phyloP scores from a whole-genome alignment of 768 basidiomycete genomes.

The Tylopilus felleus region DNA sequence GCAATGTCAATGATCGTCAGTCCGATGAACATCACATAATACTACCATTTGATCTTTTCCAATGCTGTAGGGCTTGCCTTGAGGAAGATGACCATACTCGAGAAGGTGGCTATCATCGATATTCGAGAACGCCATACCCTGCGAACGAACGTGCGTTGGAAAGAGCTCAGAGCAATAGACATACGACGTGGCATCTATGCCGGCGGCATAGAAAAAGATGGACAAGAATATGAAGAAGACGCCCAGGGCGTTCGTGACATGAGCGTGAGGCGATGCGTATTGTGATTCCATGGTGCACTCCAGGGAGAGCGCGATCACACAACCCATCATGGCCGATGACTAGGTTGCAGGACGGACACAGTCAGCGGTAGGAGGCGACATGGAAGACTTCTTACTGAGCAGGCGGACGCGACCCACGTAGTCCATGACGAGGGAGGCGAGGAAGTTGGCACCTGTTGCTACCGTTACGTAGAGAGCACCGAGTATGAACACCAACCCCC shows the following conservation, averaged over 20 bases:
- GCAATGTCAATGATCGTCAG: no score
- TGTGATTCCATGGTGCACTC: not conserved
- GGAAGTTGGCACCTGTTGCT: not conserved
- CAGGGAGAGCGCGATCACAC: not conserved
- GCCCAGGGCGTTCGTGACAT: not conserved
- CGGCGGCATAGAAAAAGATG: not conserved
- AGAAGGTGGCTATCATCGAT: not conserved
- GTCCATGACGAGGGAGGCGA: not conserved
- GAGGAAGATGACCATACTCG: not conserved
- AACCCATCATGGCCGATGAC: not conserved
- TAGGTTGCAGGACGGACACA: not conserved
- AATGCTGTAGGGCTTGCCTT: not conserved
- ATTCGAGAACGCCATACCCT: not conserved
- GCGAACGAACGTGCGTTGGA: not conserved
- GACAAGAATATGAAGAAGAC: not conserved
- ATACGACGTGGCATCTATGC: not conserved
- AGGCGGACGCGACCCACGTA: not conserved
- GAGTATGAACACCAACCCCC: not conserved
- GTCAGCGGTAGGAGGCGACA: no score
- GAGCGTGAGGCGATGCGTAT: not conserved
- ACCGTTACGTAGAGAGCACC: not conserved
- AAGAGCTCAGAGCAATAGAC: constrained; percentile 5
- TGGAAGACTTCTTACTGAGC: not conserved
- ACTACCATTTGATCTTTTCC: not conserved
- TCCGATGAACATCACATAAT: not conserved